Evolutionary conservation across 805 yeast species (phyloP), one percentile per base, ranked within the genome.

Genomic region (Wickerhamiella nectarea): DNA sequence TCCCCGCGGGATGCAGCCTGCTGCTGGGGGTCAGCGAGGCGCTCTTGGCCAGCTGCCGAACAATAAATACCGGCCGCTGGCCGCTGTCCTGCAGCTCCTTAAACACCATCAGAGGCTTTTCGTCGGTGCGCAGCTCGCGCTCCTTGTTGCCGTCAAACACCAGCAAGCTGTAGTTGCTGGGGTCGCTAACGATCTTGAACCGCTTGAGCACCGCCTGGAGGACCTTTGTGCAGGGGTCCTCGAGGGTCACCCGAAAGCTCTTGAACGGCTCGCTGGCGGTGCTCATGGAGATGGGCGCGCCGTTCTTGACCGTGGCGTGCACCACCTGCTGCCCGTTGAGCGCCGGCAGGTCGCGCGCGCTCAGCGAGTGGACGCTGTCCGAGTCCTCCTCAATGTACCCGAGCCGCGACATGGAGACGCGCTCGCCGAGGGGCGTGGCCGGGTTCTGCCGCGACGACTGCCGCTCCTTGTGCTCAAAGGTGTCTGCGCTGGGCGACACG

Each of bases 131-230:
- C 38, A 91, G 62, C 8, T 86, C 75, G 22, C 95, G 66, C 56
- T 89, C 96, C 55, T 80, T 80, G 58, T 86, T 95, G 19, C 91
- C 95, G 57, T 84, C 86, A 56, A 93, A 81, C 12, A 89, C 81
- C 14, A 87, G 86, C 41, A 89, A 65, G 2, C 87, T 94, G 57
- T 86, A 89, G 54, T 84, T 80, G 42, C 81, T 71, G 87, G 95
- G 82, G 56, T 85, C 95, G 41, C 75, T 78, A 25, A 75, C 73
- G 39, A 89, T 69, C 47, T 77, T 78, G 62, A 87, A 94, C 48
- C 93, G 71, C 52, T 78, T 75, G 81, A 85, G 78, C 4, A 95
- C 95, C 28, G 80, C 84, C 55, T 83, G 93, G 38, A 91, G 64
- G 18, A 89, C 80, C 58, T 82, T 82, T 53, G 80, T 77, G 58